Evolutionary conservation across 352 stramenopile species (phyloP).

Genomic region (Phytophthora pluvialis): DNA sequence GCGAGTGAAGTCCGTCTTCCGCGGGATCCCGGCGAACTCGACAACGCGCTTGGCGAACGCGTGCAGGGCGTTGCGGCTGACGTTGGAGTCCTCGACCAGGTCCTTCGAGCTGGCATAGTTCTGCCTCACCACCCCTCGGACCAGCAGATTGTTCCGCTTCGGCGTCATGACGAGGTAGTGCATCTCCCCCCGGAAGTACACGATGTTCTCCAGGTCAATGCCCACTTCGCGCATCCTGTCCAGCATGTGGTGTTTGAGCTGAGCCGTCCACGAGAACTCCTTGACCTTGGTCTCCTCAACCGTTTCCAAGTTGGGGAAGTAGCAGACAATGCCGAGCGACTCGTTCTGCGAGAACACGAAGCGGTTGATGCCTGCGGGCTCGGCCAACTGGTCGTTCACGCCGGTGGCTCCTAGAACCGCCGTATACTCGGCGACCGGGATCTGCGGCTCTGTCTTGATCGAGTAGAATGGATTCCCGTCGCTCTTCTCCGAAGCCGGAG

Average conservation of each 20-base stretch:
- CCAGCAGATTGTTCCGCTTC: constrained; percentile 63
- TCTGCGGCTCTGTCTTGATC: constrained; percentile 63
- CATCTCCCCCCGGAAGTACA: constrained; percentile 84
- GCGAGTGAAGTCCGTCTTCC: constrained; percentile 54
- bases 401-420: constrained; percentile 62
- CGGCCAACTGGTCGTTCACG: constrained; percentile 58
- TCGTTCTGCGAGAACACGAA: constrained; percentile 76
- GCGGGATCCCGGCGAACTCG: constrained; percentile 66
- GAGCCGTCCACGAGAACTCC: constrained; percentile 41
- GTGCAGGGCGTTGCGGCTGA: constrained; percentile 51
- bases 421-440: constrained; percentile 68
- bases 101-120: constrained; percentile 62
- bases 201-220: constrained; percentile 77
- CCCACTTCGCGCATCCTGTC: constrained; percentile 60
- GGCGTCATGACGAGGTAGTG: constrained; percentile 86
- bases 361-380: constrained; percentile 61
- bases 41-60: constrained; percentile 60
- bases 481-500: constrained; percentile 29
- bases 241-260: constrained; percentile 78
- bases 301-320: constrained; percentile 70
- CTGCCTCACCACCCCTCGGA: constrained; percentile 56
- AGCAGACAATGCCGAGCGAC: constrained; percentile 77
- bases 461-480: constrained; percentile 60
- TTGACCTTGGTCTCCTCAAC: constrained; percentile 55
- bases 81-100: constrained; percentile 49